Evolutionary conservation across 371 early-diverging fungal species (phyloP).

Genomic region (Rhizopus arrhizus): DNA sequence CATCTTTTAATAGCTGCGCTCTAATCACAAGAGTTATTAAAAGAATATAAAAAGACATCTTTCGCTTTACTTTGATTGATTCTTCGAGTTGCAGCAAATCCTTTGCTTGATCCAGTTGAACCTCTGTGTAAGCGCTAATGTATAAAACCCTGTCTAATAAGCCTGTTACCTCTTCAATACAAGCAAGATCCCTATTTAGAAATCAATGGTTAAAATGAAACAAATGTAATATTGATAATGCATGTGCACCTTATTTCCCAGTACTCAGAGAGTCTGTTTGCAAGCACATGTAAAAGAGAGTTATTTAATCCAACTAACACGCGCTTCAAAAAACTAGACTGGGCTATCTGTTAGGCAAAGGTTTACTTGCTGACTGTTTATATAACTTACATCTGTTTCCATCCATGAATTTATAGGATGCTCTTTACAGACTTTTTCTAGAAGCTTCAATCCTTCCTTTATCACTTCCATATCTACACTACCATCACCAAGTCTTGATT

Average conservation of each 20-base stretch:
- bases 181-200: conserved; percentile 16
- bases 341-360: background rate
- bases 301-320: conserved; percentile 27
- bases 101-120: conserved; percentile 17
- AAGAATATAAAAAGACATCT: background rate
- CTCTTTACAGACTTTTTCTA: conserved; percentile 34
- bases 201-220: background rate
- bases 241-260: conserved; percentile 30
- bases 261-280: conserved; percentile 30
- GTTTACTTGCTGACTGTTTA: background rate
- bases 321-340: conserved; percentile 15
- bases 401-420: conserved; percentile 35
- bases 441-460: conserved; percentile 32
- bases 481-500: conserved; percentile 38
- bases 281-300: conserved; percentile 18
- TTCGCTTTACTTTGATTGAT: conserved; percentile 29
- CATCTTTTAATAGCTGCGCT: conserved; percentile 40
- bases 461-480: conserved; percentile 42
- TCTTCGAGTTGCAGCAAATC: conserved; percentile 29
- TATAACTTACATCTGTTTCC: conserved; percentile 40
- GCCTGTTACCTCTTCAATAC: conserved; percentile 27
- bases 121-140: conserved; percentile 27
- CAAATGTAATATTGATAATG: background rate
- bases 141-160: conserved; percentile 32
- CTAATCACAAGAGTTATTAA: conserved; percentile 9